Evolutionary conservation across 176 grass and related monocot species (phyloP), one percentile per base, ranked within the genome.

Genomic region (Eleusine indica): DNA sequence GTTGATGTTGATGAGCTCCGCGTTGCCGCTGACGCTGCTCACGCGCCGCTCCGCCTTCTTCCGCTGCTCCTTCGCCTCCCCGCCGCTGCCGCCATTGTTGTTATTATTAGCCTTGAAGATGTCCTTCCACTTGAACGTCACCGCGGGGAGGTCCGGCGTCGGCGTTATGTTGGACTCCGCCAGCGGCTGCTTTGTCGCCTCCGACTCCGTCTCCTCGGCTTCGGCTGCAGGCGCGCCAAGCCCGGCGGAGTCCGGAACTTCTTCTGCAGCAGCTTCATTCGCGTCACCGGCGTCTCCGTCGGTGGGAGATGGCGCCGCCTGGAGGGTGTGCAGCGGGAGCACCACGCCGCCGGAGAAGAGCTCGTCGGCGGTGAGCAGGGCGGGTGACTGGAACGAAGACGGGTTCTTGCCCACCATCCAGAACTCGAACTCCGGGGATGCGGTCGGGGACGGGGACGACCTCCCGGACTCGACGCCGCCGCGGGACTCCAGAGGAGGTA

Each of bases 351-450:
- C 93, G 70, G 89, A 94, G 87, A 98, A 98, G 89, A 98, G 96
- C 93, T 98, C 91, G 83, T 98, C 96, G 65, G 96, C 96, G n/a
- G 96, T 95, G 85, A 93, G 89, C 48, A 94, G 81, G 12, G 42
- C 58, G 2, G 86, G 83, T 14, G 87, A 43, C 8, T 82, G 90
- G 83, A 90, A 80, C 32, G 67, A 77, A 1, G 89, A 73, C 21
- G 87, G 82, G 80, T 94, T 90, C 62, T 56, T 87, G 68, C 89
- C 93, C 3, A 99, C 77, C 74, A 92, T 91, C 96, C 96, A 99
- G 91, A 99, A 99, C 89, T 96, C 96, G 89, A 99, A 99, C 80
- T 99, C 96, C 2, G 91, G 85, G 5, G 96, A 95, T 71, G 91
- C 87, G 52, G 82, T 58, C 54, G 79, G 90, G 78, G 91, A 88